phyloP scores from a whole-genome alignment of 305 asterid species.

The Solanum hybrid region DNA sequence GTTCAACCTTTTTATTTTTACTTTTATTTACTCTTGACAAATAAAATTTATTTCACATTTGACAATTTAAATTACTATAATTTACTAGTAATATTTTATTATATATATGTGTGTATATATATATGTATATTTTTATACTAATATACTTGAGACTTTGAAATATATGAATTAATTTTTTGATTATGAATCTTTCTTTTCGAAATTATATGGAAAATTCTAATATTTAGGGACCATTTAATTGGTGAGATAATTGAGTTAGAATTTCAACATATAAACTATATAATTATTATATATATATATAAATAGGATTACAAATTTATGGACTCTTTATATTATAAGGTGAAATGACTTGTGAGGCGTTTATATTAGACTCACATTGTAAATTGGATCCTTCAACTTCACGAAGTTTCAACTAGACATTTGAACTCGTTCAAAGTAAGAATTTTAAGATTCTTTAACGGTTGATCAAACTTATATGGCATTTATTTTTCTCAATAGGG shows the following conservation, averaged over 20 bases:
- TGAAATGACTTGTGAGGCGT: no score
- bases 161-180: not conserved
- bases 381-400: no score
- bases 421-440: no score
- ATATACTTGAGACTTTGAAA: not conserved
- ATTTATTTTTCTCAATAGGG: not conserved
- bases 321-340: no score
- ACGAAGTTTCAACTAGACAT: no score
- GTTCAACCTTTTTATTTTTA: not conserved
- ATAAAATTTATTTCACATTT: not conserved
- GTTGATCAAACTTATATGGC: not conserved
- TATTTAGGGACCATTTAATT: not conserved
- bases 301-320: no score
- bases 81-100: not conserved
- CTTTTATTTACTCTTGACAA: not conserved
- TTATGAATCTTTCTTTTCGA: not conserved
- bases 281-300: not conserved
- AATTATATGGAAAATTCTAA: not conserved
- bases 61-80: not conserved
- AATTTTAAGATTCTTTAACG: not conserved
- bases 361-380: no score
- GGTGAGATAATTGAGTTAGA: not conserved
- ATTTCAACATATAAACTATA: not conserved
- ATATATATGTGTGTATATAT: no score
- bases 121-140: no score